Base-by-base conservation (phyloP, 768 basidiomycete species). In the Agaricus subrufescens region DNA sequence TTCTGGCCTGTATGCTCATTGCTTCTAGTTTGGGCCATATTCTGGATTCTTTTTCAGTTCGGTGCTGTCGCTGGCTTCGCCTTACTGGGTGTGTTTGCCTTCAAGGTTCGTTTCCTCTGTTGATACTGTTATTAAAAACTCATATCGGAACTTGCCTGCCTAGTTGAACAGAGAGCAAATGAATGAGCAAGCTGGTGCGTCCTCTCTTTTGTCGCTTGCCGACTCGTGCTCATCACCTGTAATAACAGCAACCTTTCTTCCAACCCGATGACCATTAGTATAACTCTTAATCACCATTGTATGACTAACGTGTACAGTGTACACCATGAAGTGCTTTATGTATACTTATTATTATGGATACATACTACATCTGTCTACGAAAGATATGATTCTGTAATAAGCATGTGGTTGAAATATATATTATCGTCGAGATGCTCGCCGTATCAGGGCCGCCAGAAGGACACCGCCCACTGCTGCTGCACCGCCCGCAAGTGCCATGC, bases 401-500 rank as follows among this genome's bases (percentile, higher is more conserved):
- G 43, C 29, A 34, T 29, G 30, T 7, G 48, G 23, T 47, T 19
- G 14, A 47, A 52, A 26, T 30, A n/a, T 30, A 38, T 37, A 57
- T 74, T 75, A 82, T 73, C 77, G 77, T 66, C 79, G 78, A 61
- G 72, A 67, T 70, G 90, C 87, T 83, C 89, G 90, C 84, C 91
- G 89, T 83, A 94, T 79, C 66, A 92, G 75, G 73, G 83, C 75
- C 67, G 90, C 87, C 54, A 92, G 56, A 56, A 89, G 68, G 47
- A 93, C 69, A 30, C 89, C 85, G 50, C 92, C 90, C 23, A 96
- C 65, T 12, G 96, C 94, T 12, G 91, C 94, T 42, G 82, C 87
- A 53, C 94, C 93, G 50, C 95, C 95, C 19, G 86, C 92, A 43
- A 99, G 78, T 12, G 94, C 97, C 88, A 99, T 94, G 46, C 97